Evolutionary conservation across 140 eudicot species (phyloP).

Genomic region (Bidens hawaiensis): DNA sequence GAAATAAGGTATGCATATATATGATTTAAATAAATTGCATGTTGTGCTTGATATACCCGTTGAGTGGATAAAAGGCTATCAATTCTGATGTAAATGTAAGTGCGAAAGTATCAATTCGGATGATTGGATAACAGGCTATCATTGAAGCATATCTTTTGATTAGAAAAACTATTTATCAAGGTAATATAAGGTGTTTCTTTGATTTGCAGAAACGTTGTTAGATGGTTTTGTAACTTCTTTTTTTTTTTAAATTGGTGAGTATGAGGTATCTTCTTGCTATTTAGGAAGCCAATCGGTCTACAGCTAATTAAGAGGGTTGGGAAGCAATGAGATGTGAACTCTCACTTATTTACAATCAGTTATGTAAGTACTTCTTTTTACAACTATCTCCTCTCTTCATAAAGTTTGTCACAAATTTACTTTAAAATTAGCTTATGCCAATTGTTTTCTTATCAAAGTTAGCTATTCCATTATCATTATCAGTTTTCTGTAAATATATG

Average conservation of each 20-base stretch:
- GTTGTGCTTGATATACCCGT: too few relatives aligned
- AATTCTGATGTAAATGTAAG: constrained; percentile 38
- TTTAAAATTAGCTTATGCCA: not conserved
- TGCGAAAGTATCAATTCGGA: constrained; percentile 88
- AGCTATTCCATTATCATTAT: not conserved
- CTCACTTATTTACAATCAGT: constrained; percentile 89
- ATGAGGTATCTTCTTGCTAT: constrained; percentile 98
- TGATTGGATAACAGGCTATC: constrained; percentile 96
- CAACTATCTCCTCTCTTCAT: not conserved
- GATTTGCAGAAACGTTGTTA: constrained; percentile 72
- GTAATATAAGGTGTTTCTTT: not conserved
- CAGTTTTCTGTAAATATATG: not conserved
- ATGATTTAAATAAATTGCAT: too few relatives aligned
- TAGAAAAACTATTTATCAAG: not conserved
- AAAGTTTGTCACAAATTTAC: not conserved
- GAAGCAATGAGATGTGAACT: constrained; percentile 99
- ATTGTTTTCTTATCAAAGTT: not conserved
- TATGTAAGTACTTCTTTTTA: constrained; percentile 59
- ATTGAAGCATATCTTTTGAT: constrained; percentile 90
- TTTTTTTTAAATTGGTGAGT: constrained; percentile 89
- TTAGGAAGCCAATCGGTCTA: constrained; percentile 90
- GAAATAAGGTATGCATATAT: too few relatives aligned
- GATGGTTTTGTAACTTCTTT: constrained; percentile 99
- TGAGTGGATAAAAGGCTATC: too few relatives aligned
- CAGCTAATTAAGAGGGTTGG: constrained; percentile 85